Evolutionary conservation across 148 eudicot genomes (phyloP).

Genomic region (Spergularia bocconei): DNA sequence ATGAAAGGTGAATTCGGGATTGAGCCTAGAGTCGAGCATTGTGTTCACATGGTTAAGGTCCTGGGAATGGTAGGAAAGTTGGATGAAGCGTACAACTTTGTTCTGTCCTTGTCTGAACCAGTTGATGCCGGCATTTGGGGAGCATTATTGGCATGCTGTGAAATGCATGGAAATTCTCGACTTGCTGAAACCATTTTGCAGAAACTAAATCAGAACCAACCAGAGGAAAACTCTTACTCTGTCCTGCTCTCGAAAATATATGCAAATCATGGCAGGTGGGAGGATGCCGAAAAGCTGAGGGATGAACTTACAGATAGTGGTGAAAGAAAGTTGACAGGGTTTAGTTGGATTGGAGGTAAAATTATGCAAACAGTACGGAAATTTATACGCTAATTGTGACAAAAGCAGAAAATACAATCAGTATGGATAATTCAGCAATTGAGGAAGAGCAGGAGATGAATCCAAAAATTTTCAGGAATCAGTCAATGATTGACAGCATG

Average conservation of each 20-base stretch:
- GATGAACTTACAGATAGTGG: slow-evolving; percentile 30
- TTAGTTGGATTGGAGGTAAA: slow-evolving; percentile 52
- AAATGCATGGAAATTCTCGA: slow-evolving; percentile 51
- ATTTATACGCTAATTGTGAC: no score
- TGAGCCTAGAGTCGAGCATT: slow-evolving; percentile 61
- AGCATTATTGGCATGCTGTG: slow-evolving; percentile 79
- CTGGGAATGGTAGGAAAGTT: slow-evolving; percentile 72
- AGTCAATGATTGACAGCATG: no score
- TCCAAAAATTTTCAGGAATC: no score
- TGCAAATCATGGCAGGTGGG: slow-evolving; percentile 73
- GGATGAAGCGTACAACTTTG: slow-evolving; percentile 60
- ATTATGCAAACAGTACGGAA: not conserved
- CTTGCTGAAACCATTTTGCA: slow-evolving; percentile 51
- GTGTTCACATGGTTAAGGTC: slow-evolving; percentile 71
- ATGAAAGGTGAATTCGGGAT: slow-evolving; percentile 66
- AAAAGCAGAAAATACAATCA: no score
- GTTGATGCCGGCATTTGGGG: slow-evolving; percentile 79
- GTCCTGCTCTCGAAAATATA: slow-evolving; percentile 71
- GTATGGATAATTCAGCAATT: not conserved
- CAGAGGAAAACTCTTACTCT: slow-evolving; percentile 32
- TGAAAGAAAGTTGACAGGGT: slow-evolving; percentile 52
- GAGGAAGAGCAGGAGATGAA: not conserved
- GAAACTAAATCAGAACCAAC: slow-evolving; percentile 31
- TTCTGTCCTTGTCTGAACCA: slow-evolving; percentile 46
- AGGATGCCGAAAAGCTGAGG: slow-evolving; percentile 61